phyloP scores from a whole-genome alignment of 148 eudicot species.

The Polygonum aviculare region DNA sequence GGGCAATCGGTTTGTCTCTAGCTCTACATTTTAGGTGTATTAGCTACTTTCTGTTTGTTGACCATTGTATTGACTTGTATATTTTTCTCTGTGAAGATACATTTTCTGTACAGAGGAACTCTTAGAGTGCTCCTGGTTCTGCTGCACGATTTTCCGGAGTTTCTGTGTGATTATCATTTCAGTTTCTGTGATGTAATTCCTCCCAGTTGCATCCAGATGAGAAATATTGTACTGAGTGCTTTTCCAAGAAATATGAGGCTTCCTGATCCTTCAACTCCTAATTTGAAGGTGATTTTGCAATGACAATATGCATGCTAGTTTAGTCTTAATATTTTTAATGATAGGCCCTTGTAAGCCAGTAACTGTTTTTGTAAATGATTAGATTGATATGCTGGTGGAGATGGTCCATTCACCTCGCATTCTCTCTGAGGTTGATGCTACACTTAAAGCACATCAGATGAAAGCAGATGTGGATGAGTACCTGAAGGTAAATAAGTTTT shows the following conservation, averaged over 20 bases:
- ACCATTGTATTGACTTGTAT: neutral
- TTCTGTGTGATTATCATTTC: conserved; percentile 92
- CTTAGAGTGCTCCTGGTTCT: conserved; percentile 86
- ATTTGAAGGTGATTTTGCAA: conserved; percentile 52
- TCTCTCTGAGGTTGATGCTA: conserved; percentile 82
- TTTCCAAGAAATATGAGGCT: conserved; percentile 98
- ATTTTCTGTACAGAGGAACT: conserved; percentile 83
- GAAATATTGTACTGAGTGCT: conserved; percentile 92
- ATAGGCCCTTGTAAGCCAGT: neutral
- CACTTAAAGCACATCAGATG: conserved; percentile 73
- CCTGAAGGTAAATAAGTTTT: conserved; percentile 45
- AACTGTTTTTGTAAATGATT: conserved; percentile 12
- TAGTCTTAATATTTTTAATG: neutral
- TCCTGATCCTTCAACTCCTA: conserved; percentile 97
- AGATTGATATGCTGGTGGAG: conserved; percentile 87
- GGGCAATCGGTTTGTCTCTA: conserved; percentile 65
- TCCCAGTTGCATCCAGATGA: conserved; percentile 96
- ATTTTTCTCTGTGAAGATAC: conserved; percentile 40
- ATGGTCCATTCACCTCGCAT: conserved; percentile 80
- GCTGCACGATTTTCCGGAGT: conserved; percentile 94
- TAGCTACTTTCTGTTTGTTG: neutral
- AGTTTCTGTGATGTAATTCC: conserved; percentile 98
- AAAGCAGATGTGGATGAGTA: conserved; percentile 82
- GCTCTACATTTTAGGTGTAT: neutral
- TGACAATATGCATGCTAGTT: no score